Conservation (phyloP, 2,329 filamentous ascomycete genomes). For the Penicillium sp. region DNA sequence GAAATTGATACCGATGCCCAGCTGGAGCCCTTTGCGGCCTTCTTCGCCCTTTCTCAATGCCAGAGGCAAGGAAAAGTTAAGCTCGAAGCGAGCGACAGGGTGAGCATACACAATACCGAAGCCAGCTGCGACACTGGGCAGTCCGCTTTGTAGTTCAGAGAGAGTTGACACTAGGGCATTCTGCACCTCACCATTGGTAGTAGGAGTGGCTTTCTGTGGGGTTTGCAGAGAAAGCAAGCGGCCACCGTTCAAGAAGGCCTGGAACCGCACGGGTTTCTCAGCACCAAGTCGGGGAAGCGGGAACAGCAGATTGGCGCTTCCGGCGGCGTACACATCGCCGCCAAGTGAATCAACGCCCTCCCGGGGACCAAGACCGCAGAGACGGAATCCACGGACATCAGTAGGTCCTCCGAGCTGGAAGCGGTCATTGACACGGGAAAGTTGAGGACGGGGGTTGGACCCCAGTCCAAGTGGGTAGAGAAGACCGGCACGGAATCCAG, state of each 20-base stretch:
- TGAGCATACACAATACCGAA: conserved; percentile 93
- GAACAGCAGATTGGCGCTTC: conserved; percentile 78
- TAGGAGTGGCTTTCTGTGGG: conserved; percentile 46
- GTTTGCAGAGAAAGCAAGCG: conserved; percentile 73
- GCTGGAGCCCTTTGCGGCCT: conserved; percentile 82
- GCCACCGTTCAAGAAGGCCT: conserved; percentile 88
- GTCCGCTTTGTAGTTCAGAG: conserved; percentile 66
- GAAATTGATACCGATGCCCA: conserved; percentile 96
- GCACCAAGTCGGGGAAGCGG: conserved; percentile 78
- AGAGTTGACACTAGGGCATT: conserved; percentile 57
- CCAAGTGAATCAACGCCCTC: conserved; percentile 84
- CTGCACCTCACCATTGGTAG: conserved; percentile 48
- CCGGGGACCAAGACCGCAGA: conserved; percentile 82
- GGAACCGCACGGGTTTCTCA: conserved; percentile 80
- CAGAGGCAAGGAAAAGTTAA: conserved; percentile 90
- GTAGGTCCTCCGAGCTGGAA: conserved; percentile 94
- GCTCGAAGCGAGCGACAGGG: conserved; percentile 85
- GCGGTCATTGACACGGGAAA: conserved; percentile 85
- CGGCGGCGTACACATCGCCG: conserved; percentile 88
- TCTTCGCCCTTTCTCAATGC: conserved; percentile 80
- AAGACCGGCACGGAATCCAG: conserved; percentile 74
- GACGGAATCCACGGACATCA: conserved; percentile 88
- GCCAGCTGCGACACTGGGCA: conserved; percentile 83
- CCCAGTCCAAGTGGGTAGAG: conserved; percentile 76
- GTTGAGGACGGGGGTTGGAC: conserved; percentile 52